These are phyloP conservation scores for Ogataea thermomethanolica DNA, from an alignment of 805 yeast species.

Conservation along the genomic window DNA sequence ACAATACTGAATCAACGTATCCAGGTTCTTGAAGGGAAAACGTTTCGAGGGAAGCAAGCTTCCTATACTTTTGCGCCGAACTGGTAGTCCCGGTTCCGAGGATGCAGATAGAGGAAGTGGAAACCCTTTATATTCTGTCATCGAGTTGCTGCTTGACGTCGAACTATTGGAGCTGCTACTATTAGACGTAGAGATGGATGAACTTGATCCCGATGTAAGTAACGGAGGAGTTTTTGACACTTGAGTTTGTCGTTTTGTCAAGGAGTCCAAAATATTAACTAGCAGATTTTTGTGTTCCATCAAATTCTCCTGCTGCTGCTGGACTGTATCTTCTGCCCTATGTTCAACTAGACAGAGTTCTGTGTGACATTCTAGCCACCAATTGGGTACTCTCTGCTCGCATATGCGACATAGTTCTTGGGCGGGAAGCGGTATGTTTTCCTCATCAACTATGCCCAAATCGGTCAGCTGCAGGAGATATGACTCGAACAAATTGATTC, in stretches of 20 bases:
- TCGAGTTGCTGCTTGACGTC: constrained; percentile 15
- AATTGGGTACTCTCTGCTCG: constrained; percentile 84
- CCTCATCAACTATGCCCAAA: constrained; percentile 59
- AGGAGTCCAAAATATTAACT: constrained; percentile 39
- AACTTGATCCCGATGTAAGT: constrained; percentile 26
- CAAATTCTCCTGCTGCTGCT: constrained; percentile 68
- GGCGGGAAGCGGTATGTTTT: constrained; percentile 71
- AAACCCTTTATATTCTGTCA: constrained; percentile 55
- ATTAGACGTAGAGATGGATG: constrained; percentile 20
- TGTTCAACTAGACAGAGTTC: constrained; percentile 86
- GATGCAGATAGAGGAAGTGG: constrained; percentile 38
- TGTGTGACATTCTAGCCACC: constrained; percentile 95
- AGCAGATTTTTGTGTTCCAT: constrained; percentile 64
- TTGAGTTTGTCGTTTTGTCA: constrained; percentile 25
- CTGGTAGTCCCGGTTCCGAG: constrained; percentile 21
- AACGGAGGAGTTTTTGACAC: constrained; percentile 14
- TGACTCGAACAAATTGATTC: constrained; percentile 76
- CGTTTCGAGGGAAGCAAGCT: constrained; percentile 41
- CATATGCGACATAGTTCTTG: constrained; percentile 87
- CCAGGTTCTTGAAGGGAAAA: constrained; percentile 62
- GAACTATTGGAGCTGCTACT: constrained; percentile 17
- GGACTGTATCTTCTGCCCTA: constrained; percentile 72
- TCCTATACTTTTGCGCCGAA: constrained; percentile 39
- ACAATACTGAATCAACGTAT: constrained; percentile 57
- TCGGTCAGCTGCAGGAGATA: constrained; percentile 66